These are phyloP conservation scores for Cetradonia linearis DNA, from an alignment of 495 filamentous ascomycete genomes.

Conservation along the genomic window DNA sequence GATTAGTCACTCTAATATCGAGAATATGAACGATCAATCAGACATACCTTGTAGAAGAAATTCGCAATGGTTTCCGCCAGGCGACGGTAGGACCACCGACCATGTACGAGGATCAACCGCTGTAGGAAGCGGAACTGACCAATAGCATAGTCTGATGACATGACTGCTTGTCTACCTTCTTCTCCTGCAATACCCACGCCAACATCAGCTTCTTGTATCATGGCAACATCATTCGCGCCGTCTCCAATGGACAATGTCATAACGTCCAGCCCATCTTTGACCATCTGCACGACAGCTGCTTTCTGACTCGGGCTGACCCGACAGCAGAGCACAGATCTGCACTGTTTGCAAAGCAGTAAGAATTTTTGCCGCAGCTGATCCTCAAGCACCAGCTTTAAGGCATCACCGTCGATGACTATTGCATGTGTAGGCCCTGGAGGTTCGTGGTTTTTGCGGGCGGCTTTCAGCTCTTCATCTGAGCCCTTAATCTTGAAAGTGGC, in stretches of 20 bases:
- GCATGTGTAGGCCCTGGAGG: conserved; percentile 82
- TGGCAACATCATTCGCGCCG: conserved; percentile 97
- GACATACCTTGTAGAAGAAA: conserved; percentile 89
- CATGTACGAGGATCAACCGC: conserved; percentile 86
- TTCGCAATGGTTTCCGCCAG: conserved; percentile 92
- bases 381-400: conserved; percentile 78
- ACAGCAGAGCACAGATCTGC: conserved; percentile 93
- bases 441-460: conserved; percentile 69
- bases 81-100: conserved; percentile 90
- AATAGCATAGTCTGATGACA: conserved; percentile 98
- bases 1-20: conserved; percentile 15
- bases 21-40: conserved; percentile 12
- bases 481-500: conserved; percentile 68
- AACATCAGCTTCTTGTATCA: conserved; percentile 99
- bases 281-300: conserved; percentile 92
- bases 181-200: conserved; percentile 97
- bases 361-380: conserved; percentile 82
- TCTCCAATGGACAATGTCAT: conserved; percentile 97
- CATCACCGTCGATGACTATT: conserved; percentile 94
- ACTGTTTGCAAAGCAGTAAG: conserved; percentile 91
- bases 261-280: conserved; percentile 87
- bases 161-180: conserved; percentile 93
- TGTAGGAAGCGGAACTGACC: conserved; percentile 94
- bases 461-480: conserved; percentile 73
- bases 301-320: conserved; percentile 96